Evolutionary conservation across 495 filamentous ascomycete genomes (phyloP).

Genomic region (Venustampulla echinocandica): DNA sequence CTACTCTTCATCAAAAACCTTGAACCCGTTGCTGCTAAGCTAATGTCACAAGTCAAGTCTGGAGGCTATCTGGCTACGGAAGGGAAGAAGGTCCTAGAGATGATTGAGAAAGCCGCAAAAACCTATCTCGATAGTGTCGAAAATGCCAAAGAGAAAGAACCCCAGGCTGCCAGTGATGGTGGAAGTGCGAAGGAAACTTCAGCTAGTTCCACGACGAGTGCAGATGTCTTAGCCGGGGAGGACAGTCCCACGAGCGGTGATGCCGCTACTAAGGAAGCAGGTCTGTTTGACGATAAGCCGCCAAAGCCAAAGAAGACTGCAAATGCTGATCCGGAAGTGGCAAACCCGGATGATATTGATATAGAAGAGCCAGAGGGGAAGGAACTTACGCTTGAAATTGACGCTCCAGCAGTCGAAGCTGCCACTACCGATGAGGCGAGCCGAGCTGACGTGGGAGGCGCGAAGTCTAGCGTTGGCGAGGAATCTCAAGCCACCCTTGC

Average conservation of each 20-base stretch:
- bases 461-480: background rate
- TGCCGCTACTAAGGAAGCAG: conserved; percentile 18
- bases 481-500: background rate
- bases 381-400: conserved; percentile 10
- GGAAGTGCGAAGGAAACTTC: conserved; percentile 13
- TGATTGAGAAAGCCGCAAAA: conserved; percentile 35
- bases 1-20: conserved; percentile 36
- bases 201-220: conserved; percentile 5
- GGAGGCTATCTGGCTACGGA: conserved; percentile 20
- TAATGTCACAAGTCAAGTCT: conserved; percentile 29
- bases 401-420: background rate
- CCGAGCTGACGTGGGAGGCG: background rate
- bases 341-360: conserved; percentile 39
- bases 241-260: conserved; percentile 1
- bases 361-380: conserved; percentile 34
- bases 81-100: conserved; percentile 32
- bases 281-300: conserved; percentile 26
- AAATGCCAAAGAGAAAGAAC: conserved; percentile 12
- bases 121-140: conserved; percentile 33
- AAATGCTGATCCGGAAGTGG: conserved; percentile 19
- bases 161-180: background rate
- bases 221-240: conserved; percentile 13
- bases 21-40: conserved; percentile 26
- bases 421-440: background rate
- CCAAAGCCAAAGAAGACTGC: conserved; percentile 8